These are phyloP conservation scores for Sanghuangporus sanghuang DNA, from an alignment of 1,284 basidiomycete species.

Conservation along the genomic window DNA sequence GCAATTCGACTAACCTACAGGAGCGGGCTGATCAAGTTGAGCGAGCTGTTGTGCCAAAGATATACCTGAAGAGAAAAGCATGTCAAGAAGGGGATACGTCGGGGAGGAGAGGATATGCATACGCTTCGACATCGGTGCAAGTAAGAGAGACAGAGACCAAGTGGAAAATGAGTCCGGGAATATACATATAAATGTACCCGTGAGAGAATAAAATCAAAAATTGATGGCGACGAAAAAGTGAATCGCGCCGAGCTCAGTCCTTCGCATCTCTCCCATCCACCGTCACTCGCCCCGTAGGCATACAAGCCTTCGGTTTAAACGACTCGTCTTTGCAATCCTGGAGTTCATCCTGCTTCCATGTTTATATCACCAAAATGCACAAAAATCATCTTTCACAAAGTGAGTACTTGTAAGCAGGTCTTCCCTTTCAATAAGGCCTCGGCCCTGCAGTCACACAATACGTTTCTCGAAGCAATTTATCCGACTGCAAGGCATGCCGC, in stretches of 20 bases:
- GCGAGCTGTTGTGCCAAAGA: constrained; percentile 81
- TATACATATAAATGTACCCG: not conserved
- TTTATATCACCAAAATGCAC: constrained; percentile 43
- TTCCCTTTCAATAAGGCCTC: not conserved
- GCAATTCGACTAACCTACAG: constrained; percentile 42
- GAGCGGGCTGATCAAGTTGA: constrained; percentile 66
- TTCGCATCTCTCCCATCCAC: constrained; percentile 12
- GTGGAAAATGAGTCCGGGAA: not conserved
- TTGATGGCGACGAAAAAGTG: constrained; percentile 6
- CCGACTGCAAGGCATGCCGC: constrained; percentile 29
- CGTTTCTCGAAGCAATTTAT: constrained; percentile 24
- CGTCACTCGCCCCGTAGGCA: constrained; percentile 13
- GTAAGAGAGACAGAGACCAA: not conserved
- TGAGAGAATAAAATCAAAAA: not conserved
- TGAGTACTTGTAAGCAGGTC: constrained; percentile 26
- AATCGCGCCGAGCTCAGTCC: not conserved
- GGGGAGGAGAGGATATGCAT: constrained; percentile 1
- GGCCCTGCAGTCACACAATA: constrained; percentile 19
- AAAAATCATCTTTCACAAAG: constrained; percentile 41
- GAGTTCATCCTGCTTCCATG: constrained; percentile 44
- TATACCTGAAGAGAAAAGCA: constrained; percentile 36
- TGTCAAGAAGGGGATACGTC: constrained; percentile 10
- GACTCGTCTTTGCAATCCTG: constrained; percentile 34
- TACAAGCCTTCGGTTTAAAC: constrained; percentile 16
- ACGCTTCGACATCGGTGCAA: constrained; percentile 7